Evolutionary conservation across 176 grass and related monocot genomes (phyloP), one percentile per base, ranked within the genome.

Genomic region (Neostapfia colusana): DNA sequence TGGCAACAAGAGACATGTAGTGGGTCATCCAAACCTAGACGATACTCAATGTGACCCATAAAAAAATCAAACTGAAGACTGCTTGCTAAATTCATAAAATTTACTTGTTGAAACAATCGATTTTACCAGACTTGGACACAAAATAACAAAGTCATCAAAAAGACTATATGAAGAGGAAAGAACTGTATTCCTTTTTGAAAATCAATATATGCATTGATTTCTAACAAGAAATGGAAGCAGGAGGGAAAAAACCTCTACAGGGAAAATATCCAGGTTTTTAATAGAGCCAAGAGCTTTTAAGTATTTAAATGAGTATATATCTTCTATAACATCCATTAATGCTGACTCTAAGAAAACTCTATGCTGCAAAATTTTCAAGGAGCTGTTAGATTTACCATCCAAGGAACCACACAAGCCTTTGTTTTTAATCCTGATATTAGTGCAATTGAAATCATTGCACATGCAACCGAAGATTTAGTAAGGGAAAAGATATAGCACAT

Each of bases 61-160:
- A 77, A 38, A 58, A 65, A n/a, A 76, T 68, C 21, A 76, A 63
- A 51, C 4, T 42, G 4, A 38, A 87, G 58, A 15, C 58, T 3
- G 40, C 21, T 21, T 49, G 18, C 24, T 16, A 65, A 15, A 31
- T 36, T 15, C 27, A 49, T 43, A 63, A 37, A 86, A 16, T 10
- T 70, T 35, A 70, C 7, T 57, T 57, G 39, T 65, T 64, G 17
- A 56, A 26, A 45, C 51, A 34, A 25, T 67, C 48, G 7, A 61
- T 25, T 31, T 25, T 69, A n/a, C 39, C 9, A 78, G 64, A 9
- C 28, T 56, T 65, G 38, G 73, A 39, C 37, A 75, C 11, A 64
- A 4, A 75, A 68, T 65, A 23, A 55, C n/a, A 18, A 23, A 71
- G 25, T n/a, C 28, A 66, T 4, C 1, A 57, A 35, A 37, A 23